Evolutionary conservation across 352 stramenopile genomes (phyloP).

Genomic region (Globisporangium nagaii): DNA sequence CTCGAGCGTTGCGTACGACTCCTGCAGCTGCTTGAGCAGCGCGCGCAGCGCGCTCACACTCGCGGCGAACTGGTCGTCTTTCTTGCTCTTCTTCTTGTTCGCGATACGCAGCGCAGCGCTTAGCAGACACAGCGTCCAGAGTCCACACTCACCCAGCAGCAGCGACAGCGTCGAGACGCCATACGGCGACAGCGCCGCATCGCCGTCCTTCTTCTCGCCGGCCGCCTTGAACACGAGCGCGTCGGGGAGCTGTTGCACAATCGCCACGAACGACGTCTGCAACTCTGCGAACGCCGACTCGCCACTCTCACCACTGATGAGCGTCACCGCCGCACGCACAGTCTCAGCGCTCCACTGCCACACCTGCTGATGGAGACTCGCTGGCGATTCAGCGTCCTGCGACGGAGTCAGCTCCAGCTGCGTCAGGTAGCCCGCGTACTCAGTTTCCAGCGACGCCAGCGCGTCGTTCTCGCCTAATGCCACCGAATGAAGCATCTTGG

Average conservation of each 20-base stretch:
- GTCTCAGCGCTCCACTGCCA: constrained; percentile 51
- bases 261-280: constrained; percentile 21
- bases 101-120: constrained; percentile 32
- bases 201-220: not conserved
- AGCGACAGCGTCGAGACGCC: constrained; percentile 45
- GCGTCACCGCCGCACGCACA: constrained; percentile 6
- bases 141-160: constrained; percentile 49
- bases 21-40: constrained; percentile 59
- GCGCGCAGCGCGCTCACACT: constrained; percentile 31
- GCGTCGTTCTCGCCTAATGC: constrained; percentile 20
- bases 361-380: constrained; percentile 29
- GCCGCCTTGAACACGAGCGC: constrained; percentile 12
- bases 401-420: constrained; percentile 18
- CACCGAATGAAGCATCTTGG: constrained; percentile 41
- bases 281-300: constrained; percentile 19
- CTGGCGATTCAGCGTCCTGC: not conserved
- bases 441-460: constrained; percentile 19
- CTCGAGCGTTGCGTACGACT: constrained; percentile 35
- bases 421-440: constrained; percentile 22
- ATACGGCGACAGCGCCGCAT: constrained; percentile 35
- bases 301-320: not conserved
- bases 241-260: constrained; percentile 18
- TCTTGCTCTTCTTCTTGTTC: constrained; percentile 67
- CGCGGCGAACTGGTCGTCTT: constrained; percentile 32
- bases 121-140: constrained; percentile 49